Evolutionary conservation across 2,329 filamentous ascomycete species (phyloP), one percentile per base, ranked within the genome.

Genomic region (Byssochlamys sp.): DNA sequence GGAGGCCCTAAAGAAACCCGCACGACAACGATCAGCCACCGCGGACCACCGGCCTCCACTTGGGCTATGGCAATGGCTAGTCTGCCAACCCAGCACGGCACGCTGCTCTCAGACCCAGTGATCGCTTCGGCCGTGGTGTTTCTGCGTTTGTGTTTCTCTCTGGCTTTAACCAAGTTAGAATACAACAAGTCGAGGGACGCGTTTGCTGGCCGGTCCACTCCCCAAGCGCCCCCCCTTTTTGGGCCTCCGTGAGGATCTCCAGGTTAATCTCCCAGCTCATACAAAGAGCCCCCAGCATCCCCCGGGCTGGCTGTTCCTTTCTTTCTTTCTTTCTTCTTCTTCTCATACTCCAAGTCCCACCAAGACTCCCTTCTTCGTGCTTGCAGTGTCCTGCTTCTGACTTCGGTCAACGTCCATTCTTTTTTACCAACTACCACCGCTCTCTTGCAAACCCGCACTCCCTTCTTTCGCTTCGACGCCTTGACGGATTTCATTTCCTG

Each of bases 391-490:
- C 61, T 65, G 62, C 66, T 65, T 66, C 72, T 67, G 73, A 75
- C 73, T 71, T 73, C 73, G 73, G 73, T 75, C 73, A 45, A 67
- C 71, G 69, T 60, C 64, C 73, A 73, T 65, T 75, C 73, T 74
- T 74, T 75, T 62, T 55, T 51, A 57, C 67, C 67, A 73, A 71
- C 70, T 69, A 68, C 60, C 60, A 57, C 66, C 65, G 57, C 64
- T 65, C 65, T 67, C 60, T 66, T 60, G 59, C 58, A 61, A 19
- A 62, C 62, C 65, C 64, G 58, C 61, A 63, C 64, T 65, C 67
- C 69, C 65, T 66, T 19, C 19, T 65, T 68, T 66, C 53, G 58
- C 59, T 56, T 59, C 57, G 56, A 57, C 64, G 56, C 55, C 69
- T 69, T 66, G 63, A 69, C 68, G 67, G 66, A 45, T 66, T 66